These are phyloP conservation scores for Ceratobasidium papillatum DNA, from an alignment of 1,284 basidiomycete species.

Conservation along the genomic window DNA sequence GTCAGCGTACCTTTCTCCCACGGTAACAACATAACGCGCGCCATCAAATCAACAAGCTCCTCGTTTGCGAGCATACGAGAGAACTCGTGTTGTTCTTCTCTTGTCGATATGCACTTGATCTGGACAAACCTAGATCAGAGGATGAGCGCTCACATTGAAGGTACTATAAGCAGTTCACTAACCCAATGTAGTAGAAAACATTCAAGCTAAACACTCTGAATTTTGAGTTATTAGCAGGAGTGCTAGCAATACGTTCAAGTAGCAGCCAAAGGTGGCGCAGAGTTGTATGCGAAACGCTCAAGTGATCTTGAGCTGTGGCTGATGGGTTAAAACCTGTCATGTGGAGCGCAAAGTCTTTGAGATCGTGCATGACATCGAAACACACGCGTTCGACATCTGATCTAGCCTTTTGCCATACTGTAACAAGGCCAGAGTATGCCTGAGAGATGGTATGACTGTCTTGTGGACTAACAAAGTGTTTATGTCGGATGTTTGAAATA, in stretches of 20 bases:
- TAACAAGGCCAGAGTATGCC: neutral
- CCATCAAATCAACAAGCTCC: slow-evolving; percentile 76
- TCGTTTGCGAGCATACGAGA: slow-evolving; percentile 67
- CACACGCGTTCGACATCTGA: neutral
- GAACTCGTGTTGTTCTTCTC: neutral
- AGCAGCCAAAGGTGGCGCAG: too few relatives aligned
- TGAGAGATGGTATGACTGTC: neutral
- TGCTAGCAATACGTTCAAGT: too few relatives aligned
- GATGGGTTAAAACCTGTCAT: neutral
- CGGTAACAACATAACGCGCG: neutral
- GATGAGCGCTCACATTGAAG: neutral
- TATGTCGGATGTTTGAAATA: neutral
- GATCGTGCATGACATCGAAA: neutral
- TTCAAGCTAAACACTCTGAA: too few relatives aligned
- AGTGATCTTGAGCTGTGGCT: too few relatives aligned
- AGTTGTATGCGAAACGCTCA: too few relatives aligned
- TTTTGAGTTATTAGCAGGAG: too few relatives aligned
- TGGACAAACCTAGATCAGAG: neutral
- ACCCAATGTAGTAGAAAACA: too few relatives aligned
- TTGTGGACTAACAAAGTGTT: neutral
- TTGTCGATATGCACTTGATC: neutral
- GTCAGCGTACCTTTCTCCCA: neutral
- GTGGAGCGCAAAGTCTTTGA: neutral
- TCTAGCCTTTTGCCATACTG: neutral
- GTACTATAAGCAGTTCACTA: too few relatives aligned